phyloP scores from a whole-genome alignment of 306 rosid genomes.

The Astragalus membranaceus region DNA sequence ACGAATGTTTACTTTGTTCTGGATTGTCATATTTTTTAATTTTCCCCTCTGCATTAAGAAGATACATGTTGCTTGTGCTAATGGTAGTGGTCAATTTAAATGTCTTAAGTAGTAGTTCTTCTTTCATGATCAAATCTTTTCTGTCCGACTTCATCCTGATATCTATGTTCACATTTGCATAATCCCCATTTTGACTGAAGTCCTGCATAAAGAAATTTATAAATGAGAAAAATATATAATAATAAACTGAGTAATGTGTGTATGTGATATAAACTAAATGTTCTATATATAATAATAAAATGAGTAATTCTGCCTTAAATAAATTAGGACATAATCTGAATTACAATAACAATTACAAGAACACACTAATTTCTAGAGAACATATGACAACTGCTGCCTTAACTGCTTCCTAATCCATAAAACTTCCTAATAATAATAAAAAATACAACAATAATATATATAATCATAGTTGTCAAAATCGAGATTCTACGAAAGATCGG shows the following conservation, averaged over 20 bases:
- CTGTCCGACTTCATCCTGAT: slow-evolving; percentile 49
- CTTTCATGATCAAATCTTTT: slow-evolving; percentile 50
- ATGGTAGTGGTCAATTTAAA: slow-evolving; percentile 54
- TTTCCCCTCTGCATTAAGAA: slow-evolving; percentile 69
- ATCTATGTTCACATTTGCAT: slow-evolving; percentile 56
- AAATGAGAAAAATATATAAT: background rate
- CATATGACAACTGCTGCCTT: too few species aligned
- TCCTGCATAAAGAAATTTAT: slow-evolving; percentile 40
- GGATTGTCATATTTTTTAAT: slow-evolving; percentile 78
- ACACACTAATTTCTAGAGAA: too few species aligned
- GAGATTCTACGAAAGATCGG: too few species aligned
- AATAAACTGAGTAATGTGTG: background rate
- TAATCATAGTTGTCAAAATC: too few species aligned
- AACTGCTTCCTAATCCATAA: too few species aligned
- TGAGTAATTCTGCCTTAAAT: too few species aligned
- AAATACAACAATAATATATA: too few species aligned
- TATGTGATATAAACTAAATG: too few species aligned
- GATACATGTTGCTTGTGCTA: slow-evolving; percentile 84
- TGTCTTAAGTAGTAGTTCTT: slow-evolving; percentile 63
- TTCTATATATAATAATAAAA: too few species aligned
- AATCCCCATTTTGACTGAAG: slow-evolving; percentile 82
- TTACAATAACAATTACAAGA: too few species aligned
- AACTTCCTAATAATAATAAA: too few species aligned
- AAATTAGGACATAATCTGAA: too few species aligned
- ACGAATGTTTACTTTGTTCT: slow-evolving; percentile 60